Evolutionary conservation across 163 green algal genomes (phyloP).

Genomic region (Chlamydomonas reinhardtii): DNA sequence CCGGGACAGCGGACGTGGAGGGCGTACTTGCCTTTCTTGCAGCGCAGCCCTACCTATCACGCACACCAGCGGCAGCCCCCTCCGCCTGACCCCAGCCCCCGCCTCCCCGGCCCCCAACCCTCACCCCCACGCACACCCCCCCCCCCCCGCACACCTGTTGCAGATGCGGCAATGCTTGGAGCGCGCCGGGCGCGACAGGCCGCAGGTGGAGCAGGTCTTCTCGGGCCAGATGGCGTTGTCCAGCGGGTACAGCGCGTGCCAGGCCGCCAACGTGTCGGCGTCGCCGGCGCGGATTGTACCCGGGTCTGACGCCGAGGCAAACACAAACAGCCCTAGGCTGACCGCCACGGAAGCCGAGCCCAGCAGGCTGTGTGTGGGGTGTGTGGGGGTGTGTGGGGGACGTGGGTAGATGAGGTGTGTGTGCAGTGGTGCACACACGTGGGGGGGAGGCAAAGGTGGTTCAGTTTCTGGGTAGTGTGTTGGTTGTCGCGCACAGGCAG

Average conservation of each 20-base stretch:
- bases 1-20: no score
- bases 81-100: no score
- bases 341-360: constrained; percentile 55
- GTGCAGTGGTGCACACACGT: no score
- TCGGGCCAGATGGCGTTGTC: constrained; percentile 60
- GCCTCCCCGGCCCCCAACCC: no score
- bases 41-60: no score
- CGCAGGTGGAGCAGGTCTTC: constrained; percentile 79
- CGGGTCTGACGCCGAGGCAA: constrained; percentile 69
- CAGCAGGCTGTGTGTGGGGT: constrained; percentile 10
- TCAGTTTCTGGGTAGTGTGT: no score
- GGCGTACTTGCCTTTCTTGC: no score
- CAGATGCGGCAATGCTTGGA: constrained; percentile 86
- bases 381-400: not conserved
- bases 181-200: constrained; percentile 67
- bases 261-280: constrained; percentile 45
- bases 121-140: no score
- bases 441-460: no score
- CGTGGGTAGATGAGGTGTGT: no score
- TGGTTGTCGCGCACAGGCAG: no score
- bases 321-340: constrained; percentile 64
- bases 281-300: constrained; percentile 56
- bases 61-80: no score
- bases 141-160: constrained; percentile 51
- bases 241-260: constrained; percentile 60